phyloP scores from a whole-genome alignment of 371 early-diverging fungal species.

The Thermomucor indicae-seudaticae region DNA sequence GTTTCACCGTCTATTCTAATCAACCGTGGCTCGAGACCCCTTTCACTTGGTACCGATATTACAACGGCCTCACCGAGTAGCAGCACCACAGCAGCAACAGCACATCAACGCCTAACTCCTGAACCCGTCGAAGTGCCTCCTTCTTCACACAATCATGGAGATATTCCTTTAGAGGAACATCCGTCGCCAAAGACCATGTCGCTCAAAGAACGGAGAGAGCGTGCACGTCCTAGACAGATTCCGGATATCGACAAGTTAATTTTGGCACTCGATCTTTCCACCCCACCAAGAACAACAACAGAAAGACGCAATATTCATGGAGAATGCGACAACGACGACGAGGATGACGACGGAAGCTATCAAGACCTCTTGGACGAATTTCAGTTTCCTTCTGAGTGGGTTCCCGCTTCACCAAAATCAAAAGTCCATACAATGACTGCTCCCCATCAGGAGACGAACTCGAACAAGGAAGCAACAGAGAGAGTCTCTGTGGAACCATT shows the following conservation, averaged over 20 bases:
- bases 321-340: too few species aligned
- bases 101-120: background rate
- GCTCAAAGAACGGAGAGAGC: too few species aligned
- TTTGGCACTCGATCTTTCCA: too few species aligned
- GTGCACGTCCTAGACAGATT: background rate
- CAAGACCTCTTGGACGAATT: constrained; percentile 9
- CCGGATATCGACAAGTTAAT: background rate
- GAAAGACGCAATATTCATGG: too few species aligned
- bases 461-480: background rate
- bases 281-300: too few species aligned
- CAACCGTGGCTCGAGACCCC: too few species aligned
- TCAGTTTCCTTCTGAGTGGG: constrained; percentile 5
- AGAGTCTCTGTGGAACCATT: background rate
- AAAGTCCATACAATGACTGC: background rate
- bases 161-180: background rate
- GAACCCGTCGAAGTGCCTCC: too few species aligned
- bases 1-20: too few species aligned
- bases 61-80: too few species aligned
- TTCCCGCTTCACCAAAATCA: background rate
- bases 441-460: background rate
- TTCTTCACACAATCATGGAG: constrained; percentile 1
- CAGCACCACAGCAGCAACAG: constrained; percentile 3
- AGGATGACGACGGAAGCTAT: constrained; percentile 6
- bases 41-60: too few species aligned
- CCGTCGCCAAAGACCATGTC: constrained; percentile 3